Percentiles rank a stretch among this genome's conserved stretches.
Conservation (phyloP, 306 rosid genomes). For the Cercis canadensis region DNA sequence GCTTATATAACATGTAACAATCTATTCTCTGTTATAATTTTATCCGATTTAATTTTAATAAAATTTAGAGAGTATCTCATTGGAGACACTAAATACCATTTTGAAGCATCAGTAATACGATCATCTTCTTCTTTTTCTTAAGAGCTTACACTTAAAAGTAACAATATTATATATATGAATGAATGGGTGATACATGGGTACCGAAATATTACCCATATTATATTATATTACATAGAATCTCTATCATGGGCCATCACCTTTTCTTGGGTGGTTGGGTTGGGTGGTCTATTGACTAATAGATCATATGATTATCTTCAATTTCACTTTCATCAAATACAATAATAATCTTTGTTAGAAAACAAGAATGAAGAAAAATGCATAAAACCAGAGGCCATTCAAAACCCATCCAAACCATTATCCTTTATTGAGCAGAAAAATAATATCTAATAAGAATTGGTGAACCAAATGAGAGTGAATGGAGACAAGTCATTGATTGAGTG, state of each 20-base stretch:
- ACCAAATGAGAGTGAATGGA: neutral
- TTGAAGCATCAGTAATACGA: no score
- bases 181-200: no score
- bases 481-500: no score
- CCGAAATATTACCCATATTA: no score
- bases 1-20: no score
- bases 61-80: no score
- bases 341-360: neutral
- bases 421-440: slow-evolving; percentile 14
- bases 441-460: slow-evolving; percentile 26
- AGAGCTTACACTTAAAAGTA: no score
- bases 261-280: slow-evolving; percentile 1
- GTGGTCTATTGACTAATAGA: slow-evolving; percentile 6
- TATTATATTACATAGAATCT: slow-evolving; percentile 17
- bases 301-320: slow-evolving; percentile 3
- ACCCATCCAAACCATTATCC: slow-evolving; percentile 21
- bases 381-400: slow-evolving; percentile 38
- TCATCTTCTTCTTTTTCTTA: no score
- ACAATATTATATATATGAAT: no score
- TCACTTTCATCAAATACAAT: neutral
- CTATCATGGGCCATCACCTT: slow-evolving; percentile 38
- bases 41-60: no score
- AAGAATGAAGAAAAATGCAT: neutral
- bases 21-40: no score
- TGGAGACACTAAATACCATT: no score